A percentile compares a stretch with the other conserved stretches of the same genome.
phyloP scores from a whole-genome alignment of 139 green algal species.

The Axilococcus clingmanii region DNA sequence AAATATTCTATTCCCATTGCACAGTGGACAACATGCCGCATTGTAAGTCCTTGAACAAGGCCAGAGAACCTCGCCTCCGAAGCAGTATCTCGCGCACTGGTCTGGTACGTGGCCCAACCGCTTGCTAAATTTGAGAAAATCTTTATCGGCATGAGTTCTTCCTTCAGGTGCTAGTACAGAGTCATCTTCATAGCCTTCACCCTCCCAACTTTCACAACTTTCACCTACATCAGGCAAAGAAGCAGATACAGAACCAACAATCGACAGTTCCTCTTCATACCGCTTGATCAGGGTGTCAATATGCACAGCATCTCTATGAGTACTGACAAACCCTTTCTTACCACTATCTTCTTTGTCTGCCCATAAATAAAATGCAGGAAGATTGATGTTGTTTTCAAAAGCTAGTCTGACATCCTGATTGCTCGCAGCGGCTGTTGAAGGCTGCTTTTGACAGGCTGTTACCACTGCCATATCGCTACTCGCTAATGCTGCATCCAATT shows the following conservation, averaged over 20 bases:
- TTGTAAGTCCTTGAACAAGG: slow-evolving; percentile 1
- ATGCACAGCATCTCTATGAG: no score
- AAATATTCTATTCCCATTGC: slow-evolving; percentile 30
- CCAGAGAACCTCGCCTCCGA: slow-evolving; percentile 24
- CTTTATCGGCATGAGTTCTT: slow-evolving; percentile 11
- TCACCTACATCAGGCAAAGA: background rate
- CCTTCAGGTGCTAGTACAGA: slow-evolving; percentile 15
- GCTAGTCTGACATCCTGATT: background rate
- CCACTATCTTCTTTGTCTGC: slow-evolving; percentile 1
- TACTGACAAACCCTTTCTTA: background rate
- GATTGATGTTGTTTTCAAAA: background rate
- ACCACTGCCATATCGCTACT: background rate
- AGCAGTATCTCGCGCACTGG: slow-evolving; percentile 47
- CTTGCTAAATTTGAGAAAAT: slow-evolving; percentile 49
- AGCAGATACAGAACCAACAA: background rate
- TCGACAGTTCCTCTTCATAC: background rate
- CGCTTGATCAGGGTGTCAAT: background rate
- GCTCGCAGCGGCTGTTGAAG: background rate
- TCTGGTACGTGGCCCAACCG: slow-evolving; percentile 36
- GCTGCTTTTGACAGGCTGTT: background rate
- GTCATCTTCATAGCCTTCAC: slow-evolving; percentile 56
- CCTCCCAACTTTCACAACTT: slow-evolving; percentile 27
- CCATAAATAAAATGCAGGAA: slow-evolving; percentile 51
- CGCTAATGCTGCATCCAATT: slow-evolving; percentile 34
- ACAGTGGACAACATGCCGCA: slow-evolving; percentile 19